These are phyloP conservation scores for Pseudogymnoascus sp. DNA, from an alignment of 2,329 filamentous ascomycete species.

Conservation along the genomic window DNA sequence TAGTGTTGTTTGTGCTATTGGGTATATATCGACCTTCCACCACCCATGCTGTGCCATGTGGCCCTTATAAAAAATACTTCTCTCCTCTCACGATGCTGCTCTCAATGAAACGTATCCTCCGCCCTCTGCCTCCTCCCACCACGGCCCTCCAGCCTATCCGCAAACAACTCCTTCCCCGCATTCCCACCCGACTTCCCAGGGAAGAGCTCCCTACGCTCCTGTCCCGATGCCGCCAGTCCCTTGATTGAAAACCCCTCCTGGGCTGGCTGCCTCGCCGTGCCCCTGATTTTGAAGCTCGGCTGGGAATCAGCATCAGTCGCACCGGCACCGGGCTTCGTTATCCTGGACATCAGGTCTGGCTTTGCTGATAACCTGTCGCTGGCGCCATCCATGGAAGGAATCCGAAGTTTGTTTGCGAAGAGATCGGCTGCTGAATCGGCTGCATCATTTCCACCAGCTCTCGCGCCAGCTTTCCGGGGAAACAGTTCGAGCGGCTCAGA, in stretches of 20 bases:
- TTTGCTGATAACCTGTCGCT: conserved; percentile 21
- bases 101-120: conserved; percentile 62
- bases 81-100: not conserved
- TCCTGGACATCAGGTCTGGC: conserved; percentile 17
- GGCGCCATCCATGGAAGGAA: conserved; percentile 40
- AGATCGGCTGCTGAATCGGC: conserved; percentile 45
- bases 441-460: conserved; percentile 43
- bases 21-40: conserved; percentile 1
- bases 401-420: conserved; percentile 39
- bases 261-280: conserved; percentile 38
- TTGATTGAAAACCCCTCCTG: conserved; percentile 56
- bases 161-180: conserved; percentile 61
- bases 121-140: conserved; percentile 55
- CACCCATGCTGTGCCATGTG: not conserved
- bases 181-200: conserved; percentile 54
- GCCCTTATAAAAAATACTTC: not conserved
- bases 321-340: conserved; percentile 10
- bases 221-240: conserved; percentile 49
- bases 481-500: conserved; percentile 42
- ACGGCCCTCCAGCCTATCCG: conserved; percentile 48
- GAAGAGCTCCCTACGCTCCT: conserved; percentile 57
- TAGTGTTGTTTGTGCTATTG: conserved; percentile 6
- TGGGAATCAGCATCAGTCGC: conserved; percentile 21
- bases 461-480: conserved; percentile 36
- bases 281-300: conserved; percentile 50